Conservation (phyloP, 2,329 filamentous ascomycete species). For the Massarina eburnea region DNA sequence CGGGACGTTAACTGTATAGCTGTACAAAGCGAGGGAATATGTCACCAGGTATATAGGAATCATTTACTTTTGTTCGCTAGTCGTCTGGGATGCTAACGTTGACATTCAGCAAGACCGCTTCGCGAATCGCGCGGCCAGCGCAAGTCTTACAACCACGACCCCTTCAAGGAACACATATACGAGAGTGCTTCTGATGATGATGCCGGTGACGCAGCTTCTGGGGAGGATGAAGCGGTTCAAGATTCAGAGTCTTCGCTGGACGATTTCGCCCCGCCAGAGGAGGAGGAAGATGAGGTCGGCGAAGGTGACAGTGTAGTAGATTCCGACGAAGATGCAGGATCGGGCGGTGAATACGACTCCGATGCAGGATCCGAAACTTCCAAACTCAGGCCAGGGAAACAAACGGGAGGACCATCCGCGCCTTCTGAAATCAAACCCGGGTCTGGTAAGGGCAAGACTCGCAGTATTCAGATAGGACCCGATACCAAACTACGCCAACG, state of each 20-base stretch:
- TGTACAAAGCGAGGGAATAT: constrained; percentile 1
- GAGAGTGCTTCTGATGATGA: constrained; percentile 27
- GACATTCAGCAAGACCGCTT: neutral
- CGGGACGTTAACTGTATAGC: no score
- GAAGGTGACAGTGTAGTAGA: constrained; percentile 24
- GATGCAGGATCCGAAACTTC: constrained; percentile 1
- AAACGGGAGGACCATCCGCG: neutral
- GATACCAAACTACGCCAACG: constrained; percentile 21
- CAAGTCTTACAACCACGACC: constrained; percentile 6
- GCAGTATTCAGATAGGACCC: neutral
- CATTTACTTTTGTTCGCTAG: neutral
- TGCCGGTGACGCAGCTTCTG: constrained; percentile 9
- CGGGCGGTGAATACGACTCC: constrained; percentile 15
- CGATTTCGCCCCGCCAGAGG: constrained; percentile 26
- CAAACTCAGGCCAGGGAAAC: neutral
- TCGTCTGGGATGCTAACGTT: neutral
- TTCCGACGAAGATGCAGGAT: constrained; percentile 17
- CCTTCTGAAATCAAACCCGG: neutral
- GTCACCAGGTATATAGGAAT: constrained; percentile 14
- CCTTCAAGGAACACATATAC: neutral
- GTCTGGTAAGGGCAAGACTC: neutral
- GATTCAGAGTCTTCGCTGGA: constrained; percentile 22
- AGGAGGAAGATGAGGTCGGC: constrained; percentile 26
- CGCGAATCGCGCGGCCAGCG: neutral
- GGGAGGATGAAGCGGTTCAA: constrained; percentile 8